These are phyloP conservation scores for Beauveria sp. DNA, from an alignment of 2,329 filamentous ascomycete genomes.

Conservation along the genomic window DNA sequence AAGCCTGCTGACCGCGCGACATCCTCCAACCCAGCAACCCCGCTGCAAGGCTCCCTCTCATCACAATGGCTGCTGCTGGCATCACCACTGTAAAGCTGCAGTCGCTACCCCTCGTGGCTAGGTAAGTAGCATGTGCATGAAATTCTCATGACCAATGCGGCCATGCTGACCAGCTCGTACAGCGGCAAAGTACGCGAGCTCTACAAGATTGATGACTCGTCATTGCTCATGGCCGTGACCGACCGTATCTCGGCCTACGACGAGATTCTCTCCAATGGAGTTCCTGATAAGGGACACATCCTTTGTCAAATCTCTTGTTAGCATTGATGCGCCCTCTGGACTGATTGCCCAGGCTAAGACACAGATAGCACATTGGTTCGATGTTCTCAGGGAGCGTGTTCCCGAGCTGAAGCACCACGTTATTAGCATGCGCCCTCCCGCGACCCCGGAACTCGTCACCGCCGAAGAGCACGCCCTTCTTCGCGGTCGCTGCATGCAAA, in stretches of 20 bases:
- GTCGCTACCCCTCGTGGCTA: slow-evolving; percentile 11
- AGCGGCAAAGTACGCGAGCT: slow-evolving; percentile 71
- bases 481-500: slow-evolving; percentile 66
- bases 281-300: slow-evolving; percentile 46
- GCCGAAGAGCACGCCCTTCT: slow-evolving; percentile 42
- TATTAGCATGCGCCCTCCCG: slow-evolving; percentile 35
- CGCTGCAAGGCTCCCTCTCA: background rate
- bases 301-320: slow-evolving; percentile 32
- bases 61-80: background rate
- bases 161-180: background rate
- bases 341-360: background rate
- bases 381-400: slow-evolving; percentile 35
- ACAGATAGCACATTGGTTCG: slow-evolving; percentile 44
- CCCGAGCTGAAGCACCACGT: slow-evolving; percentile 46
- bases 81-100: slow-evolving; percentile 8
- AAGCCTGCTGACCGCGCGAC: background rate
- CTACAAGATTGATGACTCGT: slow-evolving; percentile 59
- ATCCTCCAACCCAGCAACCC: background rate
- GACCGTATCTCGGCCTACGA: slow-evolving; percentile 96
- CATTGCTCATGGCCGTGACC: slow-evolving; percentile 74
- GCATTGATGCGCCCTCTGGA: background rate
- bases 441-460: slow-evolving; percentile 22
- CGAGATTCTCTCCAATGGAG: slow-evolving; percentile 71
- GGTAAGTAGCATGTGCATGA: background rate
- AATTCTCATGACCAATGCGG: background rate